Percentiles rank a stretch among this genome's conserved stretches.
These are phyloP conservation scores for Ogataea saltuana DNA, from an alignment of 805 yeast species.

Conservation along the genomic window DNA sequence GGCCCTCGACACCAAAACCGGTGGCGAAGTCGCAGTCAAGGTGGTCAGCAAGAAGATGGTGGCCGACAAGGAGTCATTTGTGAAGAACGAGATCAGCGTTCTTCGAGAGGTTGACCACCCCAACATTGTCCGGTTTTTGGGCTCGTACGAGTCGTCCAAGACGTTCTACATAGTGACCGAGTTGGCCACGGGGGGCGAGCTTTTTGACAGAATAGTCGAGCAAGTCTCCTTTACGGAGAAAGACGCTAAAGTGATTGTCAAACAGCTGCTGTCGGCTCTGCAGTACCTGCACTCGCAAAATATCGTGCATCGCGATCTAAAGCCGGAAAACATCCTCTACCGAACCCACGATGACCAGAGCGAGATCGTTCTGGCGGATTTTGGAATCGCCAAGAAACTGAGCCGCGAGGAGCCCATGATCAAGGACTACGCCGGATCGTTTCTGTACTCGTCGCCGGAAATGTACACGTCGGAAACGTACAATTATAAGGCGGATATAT, in stretches of 20 bases:
- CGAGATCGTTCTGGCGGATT: constrained; percentile 77
- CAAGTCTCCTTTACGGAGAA: constrained; percentile 79
- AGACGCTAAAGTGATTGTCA: constrained; percentile 73
- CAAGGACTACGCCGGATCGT: constrained; percentile 54
- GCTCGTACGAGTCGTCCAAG: constrained; percentile 86
- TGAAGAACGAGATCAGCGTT: constrained; percentile 73
- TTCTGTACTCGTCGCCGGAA: constrained; percentile 95
- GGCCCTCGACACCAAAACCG: constrained; percentile 48
- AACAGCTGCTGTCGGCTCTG: constrained; percentile 71
- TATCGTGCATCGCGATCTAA: constrained; percentile 74
- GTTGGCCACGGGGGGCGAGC: constrained; percentile 89
- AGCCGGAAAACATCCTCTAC: constrained; percentile 75
- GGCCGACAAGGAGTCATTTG: constrained; percentile 60
- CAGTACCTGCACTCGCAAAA: constrained; percentile 67
- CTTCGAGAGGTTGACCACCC: constrained; percentile 68
- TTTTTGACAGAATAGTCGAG: constrained; percentile 78
- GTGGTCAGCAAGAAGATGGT: constrained; percentile 78
- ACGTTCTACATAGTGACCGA: constrained; percentile 89
- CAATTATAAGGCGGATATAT: constrained; percentile 37
- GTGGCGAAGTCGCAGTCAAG: constrained; percentile 80
- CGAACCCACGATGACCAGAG: constrained; percentile 53
- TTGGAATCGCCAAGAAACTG: constrained; percentile 83
- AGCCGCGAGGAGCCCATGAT: constrained; percentile 10
- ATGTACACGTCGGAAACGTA: constrained; percentile 56
- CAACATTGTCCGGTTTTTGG: constrained; percentile 77